A percentile compares a stretch with the other conserved stretches of the same genome.
Conservation (phyloP, 495 filamentous ascomycete species). For the Penicillium arizonense region DNA sequence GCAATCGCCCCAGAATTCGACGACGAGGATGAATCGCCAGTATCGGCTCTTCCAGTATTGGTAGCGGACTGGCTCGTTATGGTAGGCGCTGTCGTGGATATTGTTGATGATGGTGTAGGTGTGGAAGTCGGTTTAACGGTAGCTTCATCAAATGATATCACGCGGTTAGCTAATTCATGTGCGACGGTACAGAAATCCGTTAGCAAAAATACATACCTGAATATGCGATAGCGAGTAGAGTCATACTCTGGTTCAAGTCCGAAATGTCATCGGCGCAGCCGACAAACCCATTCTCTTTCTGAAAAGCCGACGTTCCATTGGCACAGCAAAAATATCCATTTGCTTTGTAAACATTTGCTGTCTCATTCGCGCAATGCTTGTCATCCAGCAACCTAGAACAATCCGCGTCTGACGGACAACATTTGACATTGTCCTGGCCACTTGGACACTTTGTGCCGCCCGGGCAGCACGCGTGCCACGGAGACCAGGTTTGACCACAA, state of each 20-base stretch:
- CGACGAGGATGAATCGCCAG: neutral
- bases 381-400: neutral
- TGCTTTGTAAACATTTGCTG: conserved; percentile 8
- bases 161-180: too few species aligned
- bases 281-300: neutral
- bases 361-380: conserved; percentile 4
- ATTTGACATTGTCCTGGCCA: conserved; percentile 3
- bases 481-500: conserved; percentile 1
- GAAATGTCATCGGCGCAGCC: conserved; percentile 3
- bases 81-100: neutral
- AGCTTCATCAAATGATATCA: too few species aligned
- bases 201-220: neutral
- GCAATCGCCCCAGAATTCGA: conserved; percentile 10
- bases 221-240: conserved; percentile 1
- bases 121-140: neutral
- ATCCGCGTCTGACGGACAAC: conserved; percentile 4
- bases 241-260: neutral
- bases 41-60: neutral
- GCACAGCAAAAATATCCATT: conserved; percentile 3
- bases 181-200: neutral
- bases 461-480: conserved; percentile 4
- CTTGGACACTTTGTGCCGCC: neutral
- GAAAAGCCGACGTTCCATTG: neutral
- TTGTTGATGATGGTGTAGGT: neutral
- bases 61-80: neutral